A percentile compares a stretch with the other conserved stretches of the same genome.
phyloP scores from a whole-genome alignment of 306 rosid genomes.

The Rosa lucieae region DNA sequence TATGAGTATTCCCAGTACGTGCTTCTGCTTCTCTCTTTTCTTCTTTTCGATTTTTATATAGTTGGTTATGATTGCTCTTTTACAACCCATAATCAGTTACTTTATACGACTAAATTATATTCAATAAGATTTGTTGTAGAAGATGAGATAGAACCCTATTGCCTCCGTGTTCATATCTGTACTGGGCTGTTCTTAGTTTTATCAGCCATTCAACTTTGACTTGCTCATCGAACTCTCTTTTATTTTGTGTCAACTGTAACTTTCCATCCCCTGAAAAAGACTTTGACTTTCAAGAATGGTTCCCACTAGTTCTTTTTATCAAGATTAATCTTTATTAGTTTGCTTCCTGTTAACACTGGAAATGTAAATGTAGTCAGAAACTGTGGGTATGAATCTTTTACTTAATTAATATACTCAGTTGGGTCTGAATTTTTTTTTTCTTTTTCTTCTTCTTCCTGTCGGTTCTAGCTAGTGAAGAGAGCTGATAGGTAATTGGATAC shows the following conservation, averaged over 20 bases:
- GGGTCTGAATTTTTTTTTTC: neutral
- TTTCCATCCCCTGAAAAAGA: neutral
- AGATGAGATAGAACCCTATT: neutral
- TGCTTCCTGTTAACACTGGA: neutral
- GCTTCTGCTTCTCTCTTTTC: neutral
- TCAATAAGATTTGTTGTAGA: neutral
- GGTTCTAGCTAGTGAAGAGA: neutral
- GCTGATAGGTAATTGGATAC: neutral
- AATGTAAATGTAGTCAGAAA: neutral
- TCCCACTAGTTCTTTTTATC: neutral
- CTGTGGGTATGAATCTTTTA: neutral
- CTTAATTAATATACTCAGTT: neutral
- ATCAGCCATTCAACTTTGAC: neutral
- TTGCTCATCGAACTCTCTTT: neutral
- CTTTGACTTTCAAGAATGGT: constrained; percentile 6
- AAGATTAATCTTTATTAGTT: neutral
- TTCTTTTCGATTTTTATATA: neutral
- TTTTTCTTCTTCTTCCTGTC: neutral
- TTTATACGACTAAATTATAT: no score
- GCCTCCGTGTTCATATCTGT: neutral
- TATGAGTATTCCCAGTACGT: constrained; percentile 4
- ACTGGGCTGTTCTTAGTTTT: neutral
- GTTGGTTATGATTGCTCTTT: neutral
- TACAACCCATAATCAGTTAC: neutral
- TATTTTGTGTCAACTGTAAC: neutral